Evolutionary conservation across 805 yeast genomes (phyloP).

Genomic region (Saccharomycopsis microspora): DNA sequence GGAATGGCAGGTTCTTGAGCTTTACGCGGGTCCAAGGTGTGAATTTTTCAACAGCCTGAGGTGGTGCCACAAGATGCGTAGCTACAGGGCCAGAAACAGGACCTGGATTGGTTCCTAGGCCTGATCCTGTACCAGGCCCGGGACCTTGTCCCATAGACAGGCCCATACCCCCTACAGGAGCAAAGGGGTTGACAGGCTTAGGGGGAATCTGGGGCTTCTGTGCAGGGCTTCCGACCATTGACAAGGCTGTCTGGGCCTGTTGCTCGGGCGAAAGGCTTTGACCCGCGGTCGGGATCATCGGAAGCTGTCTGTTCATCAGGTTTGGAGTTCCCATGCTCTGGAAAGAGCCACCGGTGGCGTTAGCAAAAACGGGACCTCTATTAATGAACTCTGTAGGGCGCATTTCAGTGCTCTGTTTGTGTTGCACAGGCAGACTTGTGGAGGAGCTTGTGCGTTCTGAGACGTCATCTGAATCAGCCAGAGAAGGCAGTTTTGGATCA

Average conservation of each 20-base stretch:
- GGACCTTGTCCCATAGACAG: too few species aligned
- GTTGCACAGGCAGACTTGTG: conserved; percentile 6
- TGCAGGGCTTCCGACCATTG: not conserved
- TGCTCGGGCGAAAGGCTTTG: conserved; percentile 3
- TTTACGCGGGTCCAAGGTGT: conserved; percentile 63
- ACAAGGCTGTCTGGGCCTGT: not conserved
- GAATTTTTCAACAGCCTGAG: conserved; percentile 15
- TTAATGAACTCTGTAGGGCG: conserved; percentile 6
- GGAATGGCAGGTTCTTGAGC: conserved; percentile 72
- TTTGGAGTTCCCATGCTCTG: conserved; percentile 14
- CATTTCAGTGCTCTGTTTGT: conserved; percentile 3
- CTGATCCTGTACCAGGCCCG: conserved; percentile 1
- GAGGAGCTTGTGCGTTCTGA: conserved; percentile 14
- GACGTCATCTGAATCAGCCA: conserved; percentile 14
- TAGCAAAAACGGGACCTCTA: conserved; percentile 4
- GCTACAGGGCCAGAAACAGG: not conserved
- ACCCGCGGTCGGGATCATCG: conserved; percentile 16
- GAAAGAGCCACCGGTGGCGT: conserved; percentile 11
- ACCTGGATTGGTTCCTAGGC: conserved; percentile 8
- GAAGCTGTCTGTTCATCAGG: conserved; percentile 9
- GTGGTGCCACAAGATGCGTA: too few species aligned
- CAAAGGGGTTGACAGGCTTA: conserved; percentile 22
- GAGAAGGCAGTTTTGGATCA: conserved; percentile 16
- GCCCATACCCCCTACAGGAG: conserved; percentile 17
- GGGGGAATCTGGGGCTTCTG: not conserved